A percentile compares a stretch with the other conserved stretches of the same genome.
Conservation (phyloP, 208 protist species). For the Borovskyia barvae region DNA sequence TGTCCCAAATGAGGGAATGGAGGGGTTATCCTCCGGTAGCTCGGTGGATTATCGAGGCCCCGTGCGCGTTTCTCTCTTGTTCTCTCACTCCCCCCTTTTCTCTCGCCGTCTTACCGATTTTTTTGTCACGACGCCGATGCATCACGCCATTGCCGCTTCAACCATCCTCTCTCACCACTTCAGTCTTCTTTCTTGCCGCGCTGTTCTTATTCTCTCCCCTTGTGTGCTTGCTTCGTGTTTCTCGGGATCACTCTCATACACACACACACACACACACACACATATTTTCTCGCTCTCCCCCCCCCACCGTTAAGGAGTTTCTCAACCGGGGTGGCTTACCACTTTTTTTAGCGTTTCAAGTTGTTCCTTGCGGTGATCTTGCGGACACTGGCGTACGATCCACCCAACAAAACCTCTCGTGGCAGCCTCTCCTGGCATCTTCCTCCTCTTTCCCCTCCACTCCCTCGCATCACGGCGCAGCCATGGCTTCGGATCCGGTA, state of each 20-base stretch:
- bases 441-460: background rate
- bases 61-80: too few species aligned
- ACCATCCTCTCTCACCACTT: background rate
- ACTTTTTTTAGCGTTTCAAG: too few species aligned
- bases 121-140: too few species aligned
- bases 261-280: too few species aligned
- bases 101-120: background rate
- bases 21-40: too few species aligned
- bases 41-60: too few species aligned
- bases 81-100: background rate
- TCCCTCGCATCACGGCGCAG: background rate
- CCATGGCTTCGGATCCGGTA: slow-evolving; percentile 54
- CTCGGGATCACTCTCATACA: background rate
- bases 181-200: background rate
- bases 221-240: slow-evolving; percentile 8
- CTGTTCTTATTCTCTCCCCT: slow-evolving; percentile 11
- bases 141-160: background rate
- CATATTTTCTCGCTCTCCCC: slow-evolving; percentile 2
- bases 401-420: too few species aligned
- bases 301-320: background rate
- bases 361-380: too few species aligned
- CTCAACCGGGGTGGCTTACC: too few species aligned
- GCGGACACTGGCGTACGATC: too few species aligned
- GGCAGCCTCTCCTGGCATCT: background rate
- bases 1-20: too few species aligned